Evolutionary conservation across 306 rosid genomes (phyloP), one percentile per base, ranked within the genome.

Genomic region (Prunus fruticosa): DNA sequence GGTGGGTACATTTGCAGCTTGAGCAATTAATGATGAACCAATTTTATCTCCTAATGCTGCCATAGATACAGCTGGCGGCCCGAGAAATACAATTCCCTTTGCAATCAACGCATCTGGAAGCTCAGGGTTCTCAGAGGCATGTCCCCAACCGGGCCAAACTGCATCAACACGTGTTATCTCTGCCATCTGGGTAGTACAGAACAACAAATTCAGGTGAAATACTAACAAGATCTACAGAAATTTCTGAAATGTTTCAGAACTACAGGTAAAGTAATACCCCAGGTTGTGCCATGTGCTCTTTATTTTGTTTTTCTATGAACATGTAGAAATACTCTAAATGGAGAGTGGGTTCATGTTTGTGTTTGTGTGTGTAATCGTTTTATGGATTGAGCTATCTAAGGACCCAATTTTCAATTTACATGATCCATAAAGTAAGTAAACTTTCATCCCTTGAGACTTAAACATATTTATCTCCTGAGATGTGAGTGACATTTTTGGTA

Each of bases 111-210:
- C 98, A 89, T 96, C 99, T 75, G 99, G 99, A 65, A 96, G 91
- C 86, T 92, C 99, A 9, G 99, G 99, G 71, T 87, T 96, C 87
- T 96, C 99, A 18, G 99, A 96, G 67, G 99, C 99, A 77, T 96
- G 99, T 77, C 99, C 99, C 99, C 99, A 96, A 78, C 99, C 99
- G 76, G 99, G 99, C 98, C 99, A 96, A 73, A 96, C 99, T 15
- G 99, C 99, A 84, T 96, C 93, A 69, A 96, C 99, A 63, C 67
- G 99, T 58, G 98, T 96, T 78, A 89, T 93, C 93, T 96, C 99
- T 1, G 99, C 99, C 90, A 85, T 80, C 99, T 96, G 91, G 47
- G 58, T 50, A 79, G 69, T 19, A 76, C 73, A 78, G 65, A 67
- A 79, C 68, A 67, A 79, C 63, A 72, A 20, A 56, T 52, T 69